A percentile compares a stretch with the other conserved stretches of the same genome.
Conservation (phyloP, 345 rosid genomes). For the Geranium brycei region DNA sequence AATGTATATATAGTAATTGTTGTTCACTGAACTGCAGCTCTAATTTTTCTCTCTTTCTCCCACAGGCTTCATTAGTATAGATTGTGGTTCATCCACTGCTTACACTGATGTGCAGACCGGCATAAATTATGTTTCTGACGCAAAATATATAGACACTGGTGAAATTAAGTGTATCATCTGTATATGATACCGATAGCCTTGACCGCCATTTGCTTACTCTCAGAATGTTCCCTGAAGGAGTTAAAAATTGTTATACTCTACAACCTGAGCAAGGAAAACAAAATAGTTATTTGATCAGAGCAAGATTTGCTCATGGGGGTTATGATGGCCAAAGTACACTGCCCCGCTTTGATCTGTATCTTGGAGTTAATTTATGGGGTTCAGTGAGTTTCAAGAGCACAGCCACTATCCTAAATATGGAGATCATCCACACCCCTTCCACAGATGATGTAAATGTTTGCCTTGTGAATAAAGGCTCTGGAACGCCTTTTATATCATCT, state of each 20-base stretch:
- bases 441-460: constrained; percentile 17
- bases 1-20: no score
- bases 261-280: constrained; percentile 15
- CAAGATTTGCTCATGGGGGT: constrained; percentile 6
- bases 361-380: constrained; percentile 19
- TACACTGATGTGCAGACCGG: constrained; percentile 19
- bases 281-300: constrained; percentile 11
- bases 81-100: constrained; percentile 21
- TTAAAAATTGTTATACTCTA: constrained; percentile 29
- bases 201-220: constrained; percentile 10
- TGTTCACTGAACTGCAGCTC: background rate
- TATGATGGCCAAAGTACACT: constrained; percentile 9
- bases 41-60: no score
- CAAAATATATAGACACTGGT: constrained; percentile 24
- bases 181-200: background rate
- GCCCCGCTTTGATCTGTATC: constrained; percentile 37
- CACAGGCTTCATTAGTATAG: constrained; percentile 41
- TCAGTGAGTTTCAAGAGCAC: constrained; percentile 9
- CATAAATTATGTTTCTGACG: constrained; percentile 25
- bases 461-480: constrained; percentile 21
- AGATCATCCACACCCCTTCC: constrained; percentile 15
- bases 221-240: constrained; percentile 30
- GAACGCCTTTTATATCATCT: constrained; percentile 27
- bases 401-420: constrained; percentile 3
- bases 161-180: constrained; percentile 6